Percentiles rank a stretch among this genome's conserved stretches.
Conservation (phyloP, 495 filamentous ascomycete species). For the Penicillium egyptiacum region DNA sequence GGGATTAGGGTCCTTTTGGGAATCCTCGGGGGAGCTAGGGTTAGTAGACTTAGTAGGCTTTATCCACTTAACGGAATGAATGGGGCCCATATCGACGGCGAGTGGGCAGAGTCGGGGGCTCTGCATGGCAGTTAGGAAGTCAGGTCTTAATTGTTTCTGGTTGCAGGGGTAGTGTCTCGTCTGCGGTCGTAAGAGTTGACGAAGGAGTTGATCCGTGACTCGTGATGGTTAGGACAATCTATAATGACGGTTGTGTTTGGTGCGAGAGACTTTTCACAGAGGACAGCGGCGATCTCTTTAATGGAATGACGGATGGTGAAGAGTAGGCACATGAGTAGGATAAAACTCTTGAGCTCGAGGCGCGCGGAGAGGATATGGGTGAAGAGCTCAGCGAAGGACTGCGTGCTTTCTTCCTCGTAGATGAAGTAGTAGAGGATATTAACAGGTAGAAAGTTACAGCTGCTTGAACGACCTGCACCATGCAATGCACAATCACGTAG, state of each 20-base stretch:
- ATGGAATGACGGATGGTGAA: not conserved
- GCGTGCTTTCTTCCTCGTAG: not conserved
- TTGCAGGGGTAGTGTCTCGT: not conserved
- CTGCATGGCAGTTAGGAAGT: slow-evolving; percentile 1
- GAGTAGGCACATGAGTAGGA: not conserved
- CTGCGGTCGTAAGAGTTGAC: not conserved
- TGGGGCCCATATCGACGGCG: not conserved
- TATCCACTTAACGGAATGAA: not conserved
- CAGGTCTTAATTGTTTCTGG: not conserved
- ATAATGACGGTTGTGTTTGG: not conserved
- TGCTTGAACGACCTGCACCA: not conserved
- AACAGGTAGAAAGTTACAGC: not conserved
- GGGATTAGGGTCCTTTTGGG: not conserved
- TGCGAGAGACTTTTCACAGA: not conserved
- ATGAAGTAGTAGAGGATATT: not conserved
- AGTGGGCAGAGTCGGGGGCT: not conserved
- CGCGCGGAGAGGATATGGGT: not conserved
- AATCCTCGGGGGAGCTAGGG: not conserved
- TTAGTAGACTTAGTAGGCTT: not conserved
- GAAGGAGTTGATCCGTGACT: slow-evolving; percentile 4
- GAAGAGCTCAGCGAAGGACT: not conserved
- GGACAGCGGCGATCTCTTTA: not conserved
- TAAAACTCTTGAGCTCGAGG: not conserved
- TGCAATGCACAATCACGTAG: not conserved
- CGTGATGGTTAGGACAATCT: not conserved